Evolutionary conservation across 129 eudicot species (phyloP).

Genomic region (Artemisia argyi): DNA sequence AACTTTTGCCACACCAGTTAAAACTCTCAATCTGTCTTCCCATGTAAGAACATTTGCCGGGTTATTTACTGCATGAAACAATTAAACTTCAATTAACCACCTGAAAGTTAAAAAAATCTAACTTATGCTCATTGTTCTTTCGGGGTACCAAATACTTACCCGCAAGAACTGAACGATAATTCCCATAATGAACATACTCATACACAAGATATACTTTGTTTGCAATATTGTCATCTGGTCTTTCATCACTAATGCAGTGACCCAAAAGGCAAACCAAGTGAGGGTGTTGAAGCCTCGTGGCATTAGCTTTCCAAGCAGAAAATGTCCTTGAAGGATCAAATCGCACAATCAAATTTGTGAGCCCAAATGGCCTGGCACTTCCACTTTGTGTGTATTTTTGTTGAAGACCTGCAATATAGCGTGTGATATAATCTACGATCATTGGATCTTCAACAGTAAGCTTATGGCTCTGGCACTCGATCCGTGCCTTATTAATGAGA

Average conservation of each 20-base stretch:
- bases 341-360: too few relatives aligned
- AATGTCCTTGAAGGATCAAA: too few relatives aligned
- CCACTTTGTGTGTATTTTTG: too few relatives aligned
- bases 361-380: too few relatives aligned
- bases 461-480: too few relatives aligned
- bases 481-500: too few relatives aligned
- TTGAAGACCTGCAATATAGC: too few relatives aligned
- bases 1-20: conserved; percentile 65
- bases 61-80: conserved; percentile 31
- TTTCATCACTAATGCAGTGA: conserved; percentile 53
- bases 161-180: conserved; percentile 41
- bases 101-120: background rate
- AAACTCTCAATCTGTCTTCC: conserved; percentile 55
- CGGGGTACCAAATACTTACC: conserved; percentile 35
- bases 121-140: background rate
- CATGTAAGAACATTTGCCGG: conserved; percentile 43
- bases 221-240: conserved; percentile 15
- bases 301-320: too few relatives aligned
- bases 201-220: conserved; percentile 52
- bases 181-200: conserved; percentile 57
- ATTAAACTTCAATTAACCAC: conserved; percentile 2
- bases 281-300: conserved; percentile 65
- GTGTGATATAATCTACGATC: too few relatives aligned
- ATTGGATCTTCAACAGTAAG: too few relatives aligned
- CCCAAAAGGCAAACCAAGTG: conserved; percentile 68